Percentiles rank a stretch among this genome's conserved stretches.
phyloP scores from a whole-genome alignment of 768 basidiomycete genomes.

The Cyclocybe cylindracea region DNA sequence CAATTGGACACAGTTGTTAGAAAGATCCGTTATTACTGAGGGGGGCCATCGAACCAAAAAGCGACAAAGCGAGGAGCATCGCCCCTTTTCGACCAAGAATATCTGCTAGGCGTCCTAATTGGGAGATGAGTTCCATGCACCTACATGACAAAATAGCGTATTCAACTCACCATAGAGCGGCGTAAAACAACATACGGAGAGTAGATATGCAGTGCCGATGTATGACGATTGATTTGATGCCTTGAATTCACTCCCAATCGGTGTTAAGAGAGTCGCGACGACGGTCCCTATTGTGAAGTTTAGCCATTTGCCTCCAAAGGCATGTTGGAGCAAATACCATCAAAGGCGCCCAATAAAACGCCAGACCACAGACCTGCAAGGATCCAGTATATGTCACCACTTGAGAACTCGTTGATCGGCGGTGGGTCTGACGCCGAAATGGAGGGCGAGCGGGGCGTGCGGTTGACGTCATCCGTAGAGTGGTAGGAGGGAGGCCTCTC shows the following conservation, averaged over 20 bases:
- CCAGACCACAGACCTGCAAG: conserved; percentile 80
- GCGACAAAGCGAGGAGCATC: conserved; percentile 77
- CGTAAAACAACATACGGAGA: conserved; percentile 90
- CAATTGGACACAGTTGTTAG: conserved; percentile 7
- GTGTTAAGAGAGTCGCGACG: conserved; percentile 82
- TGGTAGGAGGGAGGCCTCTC: conserved; percentile 49
- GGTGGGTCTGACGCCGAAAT: conserved; percentile 27
- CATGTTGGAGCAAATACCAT: conserved; percentile 50
- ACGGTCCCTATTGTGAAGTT: conserved; percentile 61
- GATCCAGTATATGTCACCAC: conserved; percentile 65
- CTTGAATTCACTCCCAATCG: conserved; percentile 84
- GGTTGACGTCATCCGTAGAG: conserved; percentile 42
- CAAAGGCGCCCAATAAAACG: conserved; percentile 82
- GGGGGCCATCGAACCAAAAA: conserved; percentile 65
- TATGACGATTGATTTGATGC: conserved; percentile 82
- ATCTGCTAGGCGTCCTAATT: conserved; percentile 76
- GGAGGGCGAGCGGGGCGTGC: conserved; percentile 24
- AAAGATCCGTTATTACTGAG: conserved; percentile 10
- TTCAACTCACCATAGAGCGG: conserved; percentile 72
- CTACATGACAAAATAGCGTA: conserved; percentile 26
- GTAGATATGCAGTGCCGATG: conserved; percentile 85
- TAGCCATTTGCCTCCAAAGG: conserved; percentile 6
- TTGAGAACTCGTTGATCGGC: conserved; percentile 46
- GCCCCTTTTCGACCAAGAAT: conserved; percentile 85
- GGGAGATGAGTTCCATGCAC: conserved; percentile 14